These are phyloP conservation scores for Phanerodontia chrysosporium DNA, from an alignment of 768 basidiomycete species.

Conservation along the genomic window DNA sequence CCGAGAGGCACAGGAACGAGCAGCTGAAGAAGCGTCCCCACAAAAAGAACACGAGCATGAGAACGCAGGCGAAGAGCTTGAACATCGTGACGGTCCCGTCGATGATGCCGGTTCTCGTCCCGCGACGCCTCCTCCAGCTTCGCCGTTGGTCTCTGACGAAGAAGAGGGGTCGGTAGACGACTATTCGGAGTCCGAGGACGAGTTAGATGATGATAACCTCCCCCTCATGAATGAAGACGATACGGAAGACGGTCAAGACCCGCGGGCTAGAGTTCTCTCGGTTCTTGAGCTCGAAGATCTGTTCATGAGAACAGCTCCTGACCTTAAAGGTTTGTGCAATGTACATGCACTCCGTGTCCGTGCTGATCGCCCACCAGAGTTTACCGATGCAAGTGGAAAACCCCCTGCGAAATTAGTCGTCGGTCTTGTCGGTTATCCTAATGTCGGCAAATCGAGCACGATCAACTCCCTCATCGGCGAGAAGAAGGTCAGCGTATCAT, in stretches of 20 bases:
- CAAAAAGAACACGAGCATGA: constrained; percentile 25
- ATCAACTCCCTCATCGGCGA: constrained; percentile 95
- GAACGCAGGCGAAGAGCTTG: constrained; percentile 11
- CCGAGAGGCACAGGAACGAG: constrained; percentile 20
- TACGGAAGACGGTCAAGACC: constrained; percentile 47
- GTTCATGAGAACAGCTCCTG: constrained; percentile 68
- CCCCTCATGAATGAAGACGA: constrained; percentile 55
- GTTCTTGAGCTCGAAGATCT: constrained; percentile 87
- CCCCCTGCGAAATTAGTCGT: constrained; percentile 65
- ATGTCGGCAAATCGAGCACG: constrained; percentile 97
- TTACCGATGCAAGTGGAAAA: constrained; percentile 53
- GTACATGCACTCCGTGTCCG: not conserved
- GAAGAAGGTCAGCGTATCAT: constrained; percentile 97
- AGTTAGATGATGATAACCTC: constrained; percentile 29
- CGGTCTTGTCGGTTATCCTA: constrained; percentile 96
- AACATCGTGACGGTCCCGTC: constrained; percentile 21
- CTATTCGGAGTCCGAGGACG: constrained; percentile 15
- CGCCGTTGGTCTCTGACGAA: constrained; percentile 16
- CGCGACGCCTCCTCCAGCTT: not conserved
- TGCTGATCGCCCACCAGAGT: constrained; percentile 39
- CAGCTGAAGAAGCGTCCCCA: constrained; percentile 16
- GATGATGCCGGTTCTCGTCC: constrained; percentile 11
- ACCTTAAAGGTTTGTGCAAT: constrained; percentile 50
- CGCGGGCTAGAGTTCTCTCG: constrained; percentile 71
- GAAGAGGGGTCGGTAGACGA: constrained; percentile 22